Conservation (phyloP, 306 rosid genomes). For the Gillenia trifoliata region DNA sequence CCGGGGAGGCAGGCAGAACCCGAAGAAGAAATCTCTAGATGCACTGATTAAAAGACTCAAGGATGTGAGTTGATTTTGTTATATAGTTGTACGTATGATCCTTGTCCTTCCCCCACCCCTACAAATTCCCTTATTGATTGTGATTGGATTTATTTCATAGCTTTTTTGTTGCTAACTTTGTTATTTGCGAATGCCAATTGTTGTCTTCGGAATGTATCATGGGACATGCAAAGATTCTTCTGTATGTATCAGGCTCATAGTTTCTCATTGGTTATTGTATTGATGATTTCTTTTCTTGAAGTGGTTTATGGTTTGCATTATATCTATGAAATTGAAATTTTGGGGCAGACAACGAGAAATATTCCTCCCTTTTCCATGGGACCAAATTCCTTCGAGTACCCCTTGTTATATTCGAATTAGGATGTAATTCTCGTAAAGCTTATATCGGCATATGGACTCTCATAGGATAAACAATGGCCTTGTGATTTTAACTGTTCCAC, state of each 20-base stretch:
- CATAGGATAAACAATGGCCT: neutral
- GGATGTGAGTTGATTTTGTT: constrained; percentile 68
- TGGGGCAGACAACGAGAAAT: neutral
- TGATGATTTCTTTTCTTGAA: constrained; percentile 10
- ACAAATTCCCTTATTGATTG: constrained; percentile 29
- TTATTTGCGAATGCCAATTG: constrained; percentile 22
- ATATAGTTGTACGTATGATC: constrained; percentile 44
- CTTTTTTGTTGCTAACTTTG: constrained; percentile 41
- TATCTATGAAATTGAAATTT: constrained; percentile 1
- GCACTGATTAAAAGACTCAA: constrained; percentile 78
- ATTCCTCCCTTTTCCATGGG: too few species aligned
- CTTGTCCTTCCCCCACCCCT: constrained; percentile 19
- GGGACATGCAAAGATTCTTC: constrained; percentile 35
- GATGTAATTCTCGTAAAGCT: neutral
- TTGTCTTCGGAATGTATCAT: constrained; percentile 29
- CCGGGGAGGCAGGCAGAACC: constrained; percentile 84
- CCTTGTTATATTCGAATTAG: neutral
- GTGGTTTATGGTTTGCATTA: constrained; percentile 24
- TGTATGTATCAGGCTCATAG: constrained; percentile 34
- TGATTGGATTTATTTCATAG: constrained; percentile 38
- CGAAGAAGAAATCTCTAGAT: constrained; percentile 77
- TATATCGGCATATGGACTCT: neutral
- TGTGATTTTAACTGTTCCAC: neutral
- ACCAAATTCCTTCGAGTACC: neutral
- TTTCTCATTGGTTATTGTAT: constrained; percentile 18